Percentiles rank a stretch among this genome's conserved stretches.
Conservation (phyloP, 2,329 filamentous ascomycete species). For the Chaetomium strumarium region DNA sequence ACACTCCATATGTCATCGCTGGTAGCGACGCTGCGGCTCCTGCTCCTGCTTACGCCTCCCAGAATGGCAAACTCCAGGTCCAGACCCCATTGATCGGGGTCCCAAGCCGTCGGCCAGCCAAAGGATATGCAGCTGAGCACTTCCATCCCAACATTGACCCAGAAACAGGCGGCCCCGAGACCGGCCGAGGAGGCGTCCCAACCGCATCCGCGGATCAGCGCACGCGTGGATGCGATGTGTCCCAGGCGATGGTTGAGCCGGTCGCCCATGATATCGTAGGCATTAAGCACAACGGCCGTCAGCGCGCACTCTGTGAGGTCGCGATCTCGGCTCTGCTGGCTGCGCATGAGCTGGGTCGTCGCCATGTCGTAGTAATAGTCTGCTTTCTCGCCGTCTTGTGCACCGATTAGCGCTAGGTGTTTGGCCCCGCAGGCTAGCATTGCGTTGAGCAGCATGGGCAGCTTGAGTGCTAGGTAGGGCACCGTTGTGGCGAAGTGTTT, state of each 20-base stretch:
- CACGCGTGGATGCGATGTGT: slow-evolving; percentile 78
- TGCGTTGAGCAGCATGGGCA: slow-evolving; percentile 84
- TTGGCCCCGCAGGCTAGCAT: slow-evolving; percentile 83
- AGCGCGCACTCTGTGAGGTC: slow-evolving; percentile 81
- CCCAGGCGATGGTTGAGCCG: slow-evolving; percentile 75
- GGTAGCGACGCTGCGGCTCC: slow-evolving; percentile 16
- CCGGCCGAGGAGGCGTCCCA: slow-evolving; percentile 79
- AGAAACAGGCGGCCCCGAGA: slow-evolving; percentile 84
- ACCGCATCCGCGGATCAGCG: slow-evolving; percentile 80
- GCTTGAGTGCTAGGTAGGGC: slow-evolving; percentile 75
- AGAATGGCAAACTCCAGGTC: slow-evolving; percentile 60
- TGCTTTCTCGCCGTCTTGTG: slow-evolving; percentile 69
- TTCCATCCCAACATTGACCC: slow-evolving; percentile 88
- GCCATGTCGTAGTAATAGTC: slow-evolving; percentile 80
- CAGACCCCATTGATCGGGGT: slow-evolving; percentile 84
- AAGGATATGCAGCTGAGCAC: slow-evolving; percentile 81
- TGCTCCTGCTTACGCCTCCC: slow-evolving; percentile 14
- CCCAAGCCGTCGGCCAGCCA: slow-evolving; percentile 82
- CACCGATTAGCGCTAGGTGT: slow-evolving; percentile 68
- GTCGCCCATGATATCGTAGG: slow-evolving; percentile 90
- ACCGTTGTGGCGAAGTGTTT: slow-evolving; percentile 82
- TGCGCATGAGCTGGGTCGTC: slow-evolving; percentile 68
- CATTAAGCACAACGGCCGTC: slow-evolving; percentile 80
- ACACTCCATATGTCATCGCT: slow-evolving; percentile 2
- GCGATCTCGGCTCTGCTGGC: slow-evolving; percentile 76